Conservation (phyloP, 768 basidiomycete genomes). For the Serendipita indica region DNA sequence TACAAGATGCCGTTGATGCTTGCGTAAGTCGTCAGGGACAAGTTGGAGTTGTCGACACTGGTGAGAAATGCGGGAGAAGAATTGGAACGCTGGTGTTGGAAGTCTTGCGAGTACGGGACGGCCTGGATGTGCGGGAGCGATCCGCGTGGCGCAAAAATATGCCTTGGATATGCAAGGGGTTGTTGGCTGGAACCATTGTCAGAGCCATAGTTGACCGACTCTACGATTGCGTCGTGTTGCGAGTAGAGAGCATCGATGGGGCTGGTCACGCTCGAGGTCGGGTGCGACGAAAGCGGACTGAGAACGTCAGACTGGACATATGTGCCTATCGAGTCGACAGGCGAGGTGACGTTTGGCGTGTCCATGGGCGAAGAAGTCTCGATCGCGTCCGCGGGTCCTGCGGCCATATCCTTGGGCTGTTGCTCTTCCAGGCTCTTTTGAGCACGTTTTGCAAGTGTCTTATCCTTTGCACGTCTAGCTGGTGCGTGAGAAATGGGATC, state of each 20-base stretch:
- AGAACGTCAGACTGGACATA: background rate
- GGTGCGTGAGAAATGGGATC: constrained; percentile 10
- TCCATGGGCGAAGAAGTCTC: constrained; percentile 4
- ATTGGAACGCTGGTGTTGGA: constrained; percentile 6
- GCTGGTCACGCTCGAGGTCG: background rate
- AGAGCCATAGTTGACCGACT: background rate
- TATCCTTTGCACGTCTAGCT: constrained; percentile 69
- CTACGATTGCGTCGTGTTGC: background rate
- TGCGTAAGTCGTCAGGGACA: constrained; percentile 8
- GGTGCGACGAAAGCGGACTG: background rate
- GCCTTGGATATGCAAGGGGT: background rate
- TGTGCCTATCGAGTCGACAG: background rate
- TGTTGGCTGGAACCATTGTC: too few relatives aligned
- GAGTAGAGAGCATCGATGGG: background rate
- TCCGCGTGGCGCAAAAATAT: constrained; percentile 5
- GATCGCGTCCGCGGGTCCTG: background rate
- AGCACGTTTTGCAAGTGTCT: constrained; percentile 42
- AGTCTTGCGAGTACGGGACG: constrained; percentile 1
- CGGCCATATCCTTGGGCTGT: background rate
- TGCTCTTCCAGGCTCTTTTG: background rate
- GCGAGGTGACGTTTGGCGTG: background rate
- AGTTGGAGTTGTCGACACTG: constrained; percentile 7
- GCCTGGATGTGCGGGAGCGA: background rate
- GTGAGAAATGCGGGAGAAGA: background rate
- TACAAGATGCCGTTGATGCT: constrained; percentile 7